Evolutionary conservation across 2,329 filamentous ascomycete genomes (phyloP), one percentile per base, ranked within the genome.

Genomic region (Venturia oleaginea): DNA sequence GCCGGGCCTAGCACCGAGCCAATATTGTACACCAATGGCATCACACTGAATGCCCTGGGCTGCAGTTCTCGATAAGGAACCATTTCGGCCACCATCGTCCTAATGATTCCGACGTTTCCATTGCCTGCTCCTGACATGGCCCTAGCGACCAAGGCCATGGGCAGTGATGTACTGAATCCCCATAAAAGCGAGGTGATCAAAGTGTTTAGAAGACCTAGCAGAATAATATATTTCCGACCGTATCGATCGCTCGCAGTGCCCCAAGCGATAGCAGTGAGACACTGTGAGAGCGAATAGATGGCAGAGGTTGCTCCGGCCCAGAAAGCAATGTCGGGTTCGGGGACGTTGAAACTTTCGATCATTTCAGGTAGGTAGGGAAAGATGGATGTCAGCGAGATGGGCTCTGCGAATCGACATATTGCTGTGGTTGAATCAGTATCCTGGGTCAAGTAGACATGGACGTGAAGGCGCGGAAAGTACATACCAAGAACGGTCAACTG

Each of bases 71-170:
- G 22, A 24, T 10, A 54, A 0, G 91, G 90, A 1, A 96, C 92
- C 82, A 97, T 86, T 75, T 97, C 93, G 0, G 93, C 93, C 2
- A 97, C 92, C 78, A 94, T 91, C 19, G 91, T 96, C 68, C 92
- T 80, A 67, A 97, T 88, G 67, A 97, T 97, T 1, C 94, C 79
- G 13, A 81, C 78, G 72, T 97, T 97, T 63, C 93, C 94, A 72
- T 96, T 97, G 55, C 89, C 87, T 11, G 87, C 82, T 1, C 94
- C 93, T 69, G 90, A 84, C n/a, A 97, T 78, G 7, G 86, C 88
- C 71, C 93, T 85, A 15, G 91, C 84, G 4, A 81, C 74, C 48
- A 99, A 87, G 0, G 92, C 90, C 90, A 94, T 92, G 3, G 85
- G 76, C 11, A 97, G 76, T 67, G 82, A 91, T 3, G 83, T 88